These are phyloP conservation scores for Tephrocybe sp. DNA, from an alignment of 768 basidiomycete genomes.

Conservation along the genomic window DNA sequence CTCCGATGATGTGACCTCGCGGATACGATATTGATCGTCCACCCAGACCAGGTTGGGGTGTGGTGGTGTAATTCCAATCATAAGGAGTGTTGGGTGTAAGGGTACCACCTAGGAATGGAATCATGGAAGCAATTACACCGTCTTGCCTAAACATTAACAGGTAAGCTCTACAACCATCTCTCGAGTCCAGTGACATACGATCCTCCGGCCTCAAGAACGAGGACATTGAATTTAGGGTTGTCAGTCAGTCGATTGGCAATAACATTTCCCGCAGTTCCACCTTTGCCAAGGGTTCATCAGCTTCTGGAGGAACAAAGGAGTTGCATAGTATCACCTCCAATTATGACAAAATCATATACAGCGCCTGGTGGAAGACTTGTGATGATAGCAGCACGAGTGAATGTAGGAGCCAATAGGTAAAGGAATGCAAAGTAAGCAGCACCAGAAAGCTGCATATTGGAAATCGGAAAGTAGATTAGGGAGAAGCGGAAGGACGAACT, in stretches of 20 bases:
- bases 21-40: conserved; percentile 23
- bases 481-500: background rate
- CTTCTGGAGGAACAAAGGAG: background rate
- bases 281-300: background rate
- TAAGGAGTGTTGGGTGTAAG: conserved; percentile 13
- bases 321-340: conserved; percentile 18
- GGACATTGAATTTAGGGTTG: conserved; percentile 34
- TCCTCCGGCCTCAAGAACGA: conserved; percentile 40
- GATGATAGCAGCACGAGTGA: conserved; percentile 6
- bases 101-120: conserved; percentile 13
- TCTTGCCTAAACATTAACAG: conserved; percentile 3
- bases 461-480: background rate
- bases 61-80: conserved; percentile 28
- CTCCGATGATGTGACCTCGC: conserved; percentile 29
- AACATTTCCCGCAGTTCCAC: conserved; percentile 20
- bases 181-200: conserved; percentile 11
- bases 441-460: conserved; percentile 2
- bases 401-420: background rate
- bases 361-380: conserved; percentile 1
- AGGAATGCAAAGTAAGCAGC: background rate
- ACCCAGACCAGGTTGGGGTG: conserved; percentile 23
- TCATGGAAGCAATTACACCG: conserved; percentile 8
- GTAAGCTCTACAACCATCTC: background rate
- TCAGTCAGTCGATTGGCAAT: conserved; percentile 33
- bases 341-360: conserved; percentile 24